Conservation (phyloP, 2,329 filamentous ascomycete genomes). For the Calycina herbarum region DNA sequence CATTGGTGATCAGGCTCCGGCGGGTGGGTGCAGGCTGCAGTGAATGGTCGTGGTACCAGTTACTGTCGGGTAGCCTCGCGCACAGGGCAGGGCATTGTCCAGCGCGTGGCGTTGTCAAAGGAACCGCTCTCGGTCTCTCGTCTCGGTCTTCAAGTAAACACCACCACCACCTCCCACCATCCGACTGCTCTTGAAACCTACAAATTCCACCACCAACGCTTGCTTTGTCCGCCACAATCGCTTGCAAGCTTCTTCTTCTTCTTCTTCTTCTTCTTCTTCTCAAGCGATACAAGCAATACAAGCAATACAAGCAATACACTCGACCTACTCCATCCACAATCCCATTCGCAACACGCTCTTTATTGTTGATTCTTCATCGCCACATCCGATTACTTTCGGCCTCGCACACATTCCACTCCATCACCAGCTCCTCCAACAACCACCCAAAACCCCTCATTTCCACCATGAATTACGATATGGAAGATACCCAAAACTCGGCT, state of each 20-base stretch:
- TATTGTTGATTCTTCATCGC: slow-evolving; percentile 23
- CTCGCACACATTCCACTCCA: slow-evolving; percentile 10
- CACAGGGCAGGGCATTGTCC: neutral
- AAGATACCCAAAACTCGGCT: slow-evolving; percentile 66
- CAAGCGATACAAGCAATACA: neutral
- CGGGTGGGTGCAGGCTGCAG: neutral
- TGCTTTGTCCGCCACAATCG: slow-evolving; percentile 26
- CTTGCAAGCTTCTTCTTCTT: slow-evolving; percentile 16
- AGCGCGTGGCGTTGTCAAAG: slow-evolving; percentile 17
- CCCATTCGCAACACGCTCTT: slow-evolving; percentile 22
- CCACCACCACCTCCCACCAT: neutral
- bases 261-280: no score
- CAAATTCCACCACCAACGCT: slow-evolving; percentile 20
- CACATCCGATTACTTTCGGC: slow-evolving; percentile 10
- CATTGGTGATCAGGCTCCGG: slow-evolving; percentile 22
- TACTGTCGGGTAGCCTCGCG: no score
- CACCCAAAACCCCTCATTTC: neutral
- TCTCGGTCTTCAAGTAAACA: slow-evolving; percentile 17
- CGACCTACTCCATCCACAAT: neutral
- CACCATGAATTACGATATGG: slow-evolving; percentile 47
- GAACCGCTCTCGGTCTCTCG: slow-evolving; percentile 10
- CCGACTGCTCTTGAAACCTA: slow-evolving; percentile 16
- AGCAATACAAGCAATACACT: neutral
- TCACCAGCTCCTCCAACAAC: neutral
- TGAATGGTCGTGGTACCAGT: no score